Evolutionary conservation across 371 early-diverging fungal genomes (phyloP).

Genomic region (Circinella umbellata): DNA sequence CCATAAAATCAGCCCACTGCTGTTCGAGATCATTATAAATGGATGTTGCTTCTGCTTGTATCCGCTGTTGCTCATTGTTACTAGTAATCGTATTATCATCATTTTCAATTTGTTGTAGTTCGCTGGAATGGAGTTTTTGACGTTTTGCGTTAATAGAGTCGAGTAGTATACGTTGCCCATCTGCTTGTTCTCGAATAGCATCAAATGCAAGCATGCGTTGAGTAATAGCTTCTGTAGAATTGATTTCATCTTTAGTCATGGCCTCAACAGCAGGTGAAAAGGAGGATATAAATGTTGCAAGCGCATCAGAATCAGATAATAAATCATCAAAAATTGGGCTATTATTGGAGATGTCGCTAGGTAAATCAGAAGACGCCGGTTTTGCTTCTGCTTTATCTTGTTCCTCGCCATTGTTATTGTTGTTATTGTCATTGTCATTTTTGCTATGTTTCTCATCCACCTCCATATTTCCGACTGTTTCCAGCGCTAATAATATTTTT

Average conservation of each 20-base stretch:
- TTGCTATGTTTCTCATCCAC: not conserved
- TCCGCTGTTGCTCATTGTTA: not conserved
- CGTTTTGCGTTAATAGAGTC: not conserved
- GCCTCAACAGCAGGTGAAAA: not conserved
- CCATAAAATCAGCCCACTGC: not conserved
- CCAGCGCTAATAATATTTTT: not conserved
- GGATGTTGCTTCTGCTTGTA: not conserved
- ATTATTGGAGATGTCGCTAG: not conserved
- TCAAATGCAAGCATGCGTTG: slow-evolving; percentile 5
- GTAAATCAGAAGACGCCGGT: not conserved
- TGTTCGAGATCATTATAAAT: slow-evolving; percentile 1
- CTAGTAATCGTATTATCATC: not conserved
- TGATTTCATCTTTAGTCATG: slow-evolving; percentile 10
- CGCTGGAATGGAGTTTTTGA: not conserved
- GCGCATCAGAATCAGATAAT: not conserved
- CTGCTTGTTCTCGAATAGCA: slow-evolving; percentile 3
- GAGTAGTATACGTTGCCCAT: not conserved
- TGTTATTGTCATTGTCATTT: not conserved
- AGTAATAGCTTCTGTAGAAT: not conserved
- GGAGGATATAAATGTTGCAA: not conserved
- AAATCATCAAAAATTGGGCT: not conserved
- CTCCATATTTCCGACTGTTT: not conserved
- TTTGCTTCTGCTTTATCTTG: not conserved
- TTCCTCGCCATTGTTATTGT: not conserved
- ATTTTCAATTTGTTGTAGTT: not conserved